Percentiles rank a stretch among this genome's conserved stretches.
Conservation (phyloP, 257 asterid species). For the Dorcoceras hygrometricum region DNA sequence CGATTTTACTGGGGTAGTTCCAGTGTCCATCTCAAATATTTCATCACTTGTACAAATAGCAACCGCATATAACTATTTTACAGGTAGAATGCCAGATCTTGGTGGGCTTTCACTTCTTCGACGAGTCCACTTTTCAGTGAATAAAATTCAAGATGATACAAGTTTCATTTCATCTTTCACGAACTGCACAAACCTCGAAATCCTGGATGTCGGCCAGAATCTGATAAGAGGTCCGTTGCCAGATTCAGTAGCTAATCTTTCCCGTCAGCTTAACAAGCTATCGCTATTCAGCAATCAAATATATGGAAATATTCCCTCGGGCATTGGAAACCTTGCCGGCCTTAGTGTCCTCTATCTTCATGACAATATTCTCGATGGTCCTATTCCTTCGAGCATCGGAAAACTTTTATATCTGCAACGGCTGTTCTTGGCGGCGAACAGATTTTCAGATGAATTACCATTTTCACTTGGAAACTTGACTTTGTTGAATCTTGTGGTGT, state of each 20-base stretch:
- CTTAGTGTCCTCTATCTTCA: conserved; percentile 16
- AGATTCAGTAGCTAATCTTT: conserved; percentile 25
- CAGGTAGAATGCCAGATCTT: conserved; percentile 25
- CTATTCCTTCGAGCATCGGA: conserved; percentile 26
- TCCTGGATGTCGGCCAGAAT: conserved; percentile 21
- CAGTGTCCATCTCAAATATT: conserved; percentile 26
- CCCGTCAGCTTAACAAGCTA: conserved; percentile 19
- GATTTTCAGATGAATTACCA: conserved; percentile 1
- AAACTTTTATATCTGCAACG: conserved; percentile 18
- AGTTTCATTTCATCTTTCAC: conserved; percentile 27
- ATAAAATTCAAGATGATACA: conserved; percentile 18
- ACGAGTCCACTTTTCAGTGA: conserved; percentile 10
- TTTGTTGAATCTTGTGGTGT: background rate
- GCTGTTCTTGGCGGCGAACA: background rate
- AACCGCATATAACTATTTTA: conserved; percentile 13
- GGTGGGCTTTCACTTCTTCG: conserved; percentile 19
- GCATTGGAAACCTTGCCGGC: conserved; percentile 25
- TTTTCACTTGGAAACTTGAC: conserved; percentile 23
- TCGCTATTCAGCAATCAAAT: conserved; percentile 27
- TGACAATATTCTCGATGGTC: conserved; percentile 25
- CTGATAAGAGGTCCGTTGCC: conserved; percentile 33
- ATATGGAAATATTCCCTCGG: conserved; percentile 31
- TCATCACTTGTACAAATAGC: conserved; percentile 1
- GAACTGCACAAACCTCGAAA: conserved; percentile 24
- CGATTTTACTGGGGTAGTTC: conserved; percentile 22